phyloP scores from a whole-genome alignment of 352 stramenopile genomes.

The Phytophthora hibernalis region DNA sequence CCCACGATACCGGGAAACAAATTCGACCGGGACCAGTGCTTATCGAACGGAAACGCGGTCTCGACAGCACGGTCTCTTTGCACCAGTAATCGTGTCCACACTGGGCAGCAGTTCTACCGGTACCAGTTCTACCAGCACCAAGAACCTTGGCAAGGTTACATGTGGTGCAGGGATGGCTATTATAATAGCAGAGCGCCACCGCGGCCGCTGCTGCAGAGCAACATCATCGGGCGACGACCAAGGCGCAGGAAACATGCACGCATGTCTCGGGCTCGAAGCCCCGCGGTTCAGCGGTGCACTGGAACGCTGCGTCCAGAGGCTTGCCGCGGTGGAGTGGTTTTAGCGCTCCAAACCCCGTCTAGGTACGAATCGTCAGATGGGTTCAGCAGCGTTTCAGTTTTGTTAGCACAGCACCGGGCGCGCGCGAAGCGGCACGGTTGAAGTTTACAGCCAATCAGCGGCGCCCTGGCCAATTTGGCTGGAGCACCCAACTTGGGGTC shows the following conservation, averaged over 20 bases:
- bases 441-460: conserved; percentile 11
- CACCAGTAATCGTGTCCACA: conserved; percentile 15
- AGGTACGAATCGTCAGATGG: conserved; percentile 30
- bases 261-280: conserved; percentile 2
- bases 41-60: background rate
- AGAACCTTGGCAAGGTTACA: background rate
- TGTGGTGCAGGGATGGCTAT: background rate
- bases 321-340: conserved; percentile 1
- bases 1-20: conserved; percentile 38
- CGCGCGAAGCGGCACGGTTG: conserved; percentile 3
- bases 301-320: conserved; percentile 25
- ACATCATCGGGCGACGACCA: background rate
- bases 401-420: conserved; percentile 16
- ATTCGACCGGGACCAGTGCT: conserved; percentile 22
- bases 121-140: too few species aligned
- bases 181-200: background rate
- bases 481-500: too few species aligned
- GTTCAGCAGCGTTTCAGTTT: conserved; percentile 39
- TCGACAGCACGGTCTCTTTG: background rate
- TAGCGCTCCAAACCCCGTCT: background rate
- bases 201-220: background rate
- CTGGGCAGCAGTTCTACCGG: too few species aligned
- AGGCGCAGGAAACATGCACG: conserved; percentile 1
- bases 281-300: conserved; percentile 11
- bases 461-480: background rate